Percentiles rank a stretch among this genome's conserved stretches.
phyloP scores from a whole-genome alignment of 192 early-diverging fungal genomes.

The Allomyces javanicus region DNA sequence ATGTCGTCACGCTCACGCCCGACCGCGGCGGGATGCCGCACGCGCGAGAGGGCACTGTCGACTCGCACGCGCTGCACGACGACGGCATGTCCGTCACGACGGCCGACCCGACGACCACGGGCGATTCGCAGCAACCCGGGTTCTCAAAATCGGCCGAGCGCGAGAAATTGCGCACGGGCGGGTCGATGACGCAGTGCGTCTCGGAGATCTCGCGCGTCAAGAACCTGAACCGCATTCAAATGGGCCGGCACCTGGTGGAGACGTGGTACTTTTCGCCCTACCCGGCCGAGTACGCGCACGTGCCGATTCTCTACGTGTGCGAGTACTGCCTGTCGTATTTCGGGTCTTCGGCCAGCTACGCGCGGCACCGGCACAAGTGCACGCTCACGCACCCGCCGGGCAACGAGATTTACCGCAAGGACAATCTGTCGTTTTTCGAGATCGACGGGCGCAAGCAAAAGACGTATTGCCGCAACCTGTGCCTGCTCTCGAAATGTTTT shows the following conservation, averaged over 20 bases:
- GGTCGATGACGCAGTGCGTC: conserved; percentile 94
- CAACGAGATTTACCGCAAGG: conserved; percentile 93
- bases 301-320: conserved; percentile 72
- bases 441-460: conserved; percentile 91
- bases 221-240: conserved; percentile 80
- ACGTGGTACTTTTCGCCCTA: conserved; percentile 99
- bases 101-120: too few relatives aligned
- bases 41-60: not conserved
- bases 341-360: conserved; percentile 47
- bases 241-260: conserved; percentile 80
- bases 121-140: not conserved
- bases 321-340: conserved; percentile 86
- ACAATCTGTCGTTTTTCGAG: conserved; percentile 87
- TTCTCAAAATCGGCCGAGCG: conserved; percentile 94
- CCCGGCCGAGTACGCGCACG: conserved; percentile 63
- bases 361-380: conserved; percentile 71
- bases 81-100: too few relatives aligned
- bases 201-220: conserved; percentile 85
- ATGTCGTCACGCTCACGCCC: too few relatives aligned
- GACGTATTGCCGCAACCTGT: conserved; percentile 85
- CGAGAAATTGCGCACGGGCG: conserved; percentile 76
- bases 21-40: conserved; percentile 2
- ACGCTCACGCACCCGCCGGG: conserved; percentile 87
- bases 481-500: conserved; percentile 87
- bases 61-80: too few relatives aligned